Conservation (phyloP, 164 flowering plant genomes). For the Protea cynaroides region DNA sequence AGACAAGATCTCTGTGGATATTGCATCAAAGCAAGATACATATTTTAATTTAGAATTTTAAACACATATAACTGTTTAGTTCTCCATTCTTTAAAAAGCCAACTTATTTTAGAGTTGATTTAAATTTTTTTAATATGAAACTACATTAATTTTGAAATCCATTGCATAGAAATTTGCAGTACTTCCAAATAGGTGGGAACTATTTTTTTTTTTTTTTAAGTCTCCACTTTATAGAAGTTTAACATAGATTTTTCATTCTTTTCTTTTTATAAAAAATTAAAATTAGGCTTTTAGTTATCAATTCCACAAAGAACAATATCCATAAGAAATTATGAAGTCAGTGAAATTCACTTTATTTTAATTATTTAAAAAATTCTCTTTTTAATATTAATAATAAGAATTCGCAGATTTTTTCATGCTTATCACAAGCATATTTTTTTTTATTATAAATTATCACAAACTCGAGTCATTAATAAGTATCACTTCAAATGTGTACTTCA, state of each 20-base stretch:
- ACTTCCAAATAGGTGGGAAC: slow-evolving; percentile 34
- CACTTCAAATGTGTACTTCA: too few species aligned
- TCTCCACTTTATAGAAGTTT: slow-evolving; percentile 1
- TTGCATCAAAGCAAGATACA: slow-evolving; percentile 13
- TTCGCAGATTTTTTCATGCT: too few species aligned
- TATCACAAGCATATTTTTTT: slow-evolving; percentile 5
- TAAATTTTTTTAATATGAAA: slow-evolving; percentile 4
- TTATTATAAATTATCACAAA: neutral
- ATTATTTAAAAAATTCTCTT: too few species aligned
- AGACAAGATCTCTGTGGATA: slow-evolving; percentile 16
- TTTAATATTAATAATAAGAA: too few species aligned
- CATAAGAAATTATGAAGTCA: neutral
- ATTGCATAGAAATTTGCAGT: slow-evolving; percentile 11
- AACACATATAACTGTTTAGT: neutral
- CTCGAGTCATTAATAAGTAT: too few species aligned
- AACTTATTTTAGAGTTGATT: slow-evolving; percentile 8
- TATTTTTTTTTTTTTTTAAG: neutral
- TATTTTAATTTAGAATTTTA: slow-evolving; percentile 8
- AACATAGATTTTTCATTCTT: neutral
- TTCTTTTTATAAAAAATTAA: neutral
- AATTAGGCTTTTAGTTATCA: neutral
- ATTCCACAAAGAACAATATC: neutral
- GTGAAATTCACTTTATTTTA: too few species aligned
- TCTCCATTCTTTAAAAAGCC: slow-evolving; percentile 2
- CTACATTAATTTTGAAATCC: slow-evolving; percentile 1